Conservation (phyloP, 192 early-diverging fungal genomes). For the Backusella westeae region DNA sequence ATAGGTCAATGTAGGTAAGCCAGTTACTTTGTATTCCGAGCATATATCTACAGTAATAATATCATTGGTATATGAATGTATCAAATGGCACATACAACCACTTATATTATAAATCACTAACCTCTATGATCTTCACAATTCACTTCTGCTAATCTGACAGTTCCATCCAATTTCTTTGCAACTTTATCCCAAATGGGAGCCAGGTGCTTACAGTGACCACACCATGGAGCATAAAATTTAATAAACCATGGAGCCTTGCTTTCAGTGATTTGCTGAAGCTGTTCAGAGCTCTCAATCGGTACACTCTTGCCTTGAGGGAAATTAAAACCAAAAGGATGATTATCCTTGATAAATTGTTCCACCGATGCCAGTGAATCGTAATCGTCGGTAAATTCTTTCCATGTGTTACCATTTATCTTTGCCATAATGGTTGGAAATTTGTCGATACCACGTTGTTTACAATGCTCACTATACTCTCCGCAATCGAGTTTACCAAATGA, state of each 20-base stretch:
- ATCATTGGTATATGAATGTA: background rate
- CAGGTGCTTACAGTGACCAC: conserved; percentile 82
- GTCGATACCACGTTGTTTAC: background rate
- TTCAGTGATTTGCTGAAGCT: background rate
- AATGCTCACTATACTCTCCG: background rate
- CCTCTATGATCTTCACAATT: conserved; percentile 72
- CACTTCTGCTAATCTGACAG: conserved; percentile 74
- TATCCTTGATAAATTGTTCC: background rate
- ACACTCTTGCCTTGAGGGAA: background rate
- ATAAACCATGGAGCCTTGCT: conserved; percentile 64
- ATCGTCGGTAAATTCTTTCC: background rate
- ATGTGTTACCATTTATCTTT: background rate
- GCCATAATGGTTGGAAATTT: background rate
- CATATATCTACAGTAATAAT: conserved; percentile 44
- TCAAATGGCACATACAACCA: background rate
- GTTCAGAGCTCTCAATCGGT: background rate
- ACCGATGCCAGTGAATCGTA: background rate
- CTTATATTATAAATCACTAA: background rate
- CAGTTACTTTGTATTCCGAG: conserved; percentile 60
- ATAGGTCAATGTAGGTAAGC: conserved; percentile 84
- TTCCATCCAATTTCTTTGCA: conserved; percentile 55
- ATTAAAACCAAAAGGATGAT: background rate
- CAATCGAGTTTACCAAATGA: background rate
- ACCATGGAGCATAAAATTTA: conserved; percentile 91
- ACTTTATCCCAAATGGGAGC: conserved; percentile 78